phyloP scores from a whole-genome alignment of 306 rosid genomes.

The Glycine tomentella region DNA sequence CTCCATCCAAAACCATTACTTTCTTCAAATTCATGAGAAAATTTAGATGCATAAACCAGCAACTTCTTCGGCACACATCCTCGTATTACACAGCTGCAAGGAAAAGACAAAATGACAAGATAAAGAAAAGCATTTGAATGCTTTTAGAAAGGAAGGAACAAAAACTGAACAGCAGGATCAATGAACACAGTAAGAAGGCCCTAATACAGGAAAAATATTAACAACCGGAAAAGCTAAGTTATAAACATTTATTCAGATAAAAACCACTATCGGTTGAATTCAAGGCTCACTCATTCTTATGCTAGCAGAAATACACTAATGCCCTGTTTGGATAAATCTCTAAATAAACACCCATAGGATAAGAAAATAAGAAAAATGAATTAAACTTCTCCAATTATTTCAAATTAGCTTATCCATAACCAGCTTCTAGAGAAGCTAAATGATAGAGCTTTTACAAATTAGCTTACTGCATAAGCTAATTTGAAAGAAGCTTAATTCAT shows the following conservation, averaged over 20 bases:
- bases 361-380: background rate
- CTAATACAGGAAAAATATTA: background rate
- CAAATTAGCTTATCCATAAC: background rate
- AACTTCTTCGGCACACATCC: conserved; percentile 99
- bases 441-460: background rate
- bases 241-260: background rate
- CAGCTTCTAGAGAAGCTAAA: background rate
- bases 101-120: conserved; percentile 4
- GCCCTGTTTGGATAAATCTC: background rate
- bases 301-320: background rate
- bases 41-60: conserved; percentile 81
- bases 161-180: background rate
- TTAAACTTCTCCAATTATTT: background rate
- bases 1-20: conserved; percentile 95
- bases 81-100: conserved; percentile 86
- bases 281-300: background rate
- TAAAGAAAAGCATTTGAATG: background rate
- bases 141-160: background rate
- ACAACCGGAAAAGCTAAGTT: background rate
- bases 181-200: background rate
- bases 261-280: background rate
- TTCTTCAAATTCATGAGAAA: conserved; percentile 93
- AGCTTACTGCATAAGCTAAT: background rate
- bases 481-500: background rate
- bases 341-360: background rate